Conservation (phyloP, 805 yeast species). For the Kuraishia borneana region DNA sequence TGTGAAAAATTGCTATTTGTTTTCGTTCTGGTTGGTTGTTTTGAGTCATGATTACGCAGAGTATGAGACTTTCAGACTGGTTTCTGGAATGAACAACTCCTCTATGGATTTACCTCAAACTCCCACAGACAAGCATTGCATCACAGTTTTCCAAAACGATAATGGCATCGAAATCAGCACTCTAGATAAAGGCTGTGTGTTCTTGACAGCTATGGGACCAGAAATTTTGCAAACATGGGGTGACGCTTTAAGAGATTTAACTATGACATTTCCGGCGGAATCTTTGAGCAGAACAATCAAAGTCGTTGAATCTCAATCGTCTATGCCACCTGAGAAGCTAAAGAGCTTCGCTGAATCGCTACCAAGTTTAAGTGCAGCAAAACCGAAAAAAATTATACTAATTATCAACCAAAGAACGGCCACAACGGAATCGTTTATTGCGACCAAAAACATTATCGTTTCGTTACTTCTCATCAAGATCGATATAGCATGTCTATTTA, state of each 20-base stretch:
- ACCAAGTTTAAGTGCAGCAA: slow-evolving; percentile 3
- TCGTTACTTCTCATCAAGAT: slow-evolving; percentile 17
- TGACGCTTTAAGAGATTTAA: slow-evolving; percentile 13
- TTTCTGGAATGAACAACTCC: not conserved
- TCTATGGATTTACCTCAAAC: not conserved
- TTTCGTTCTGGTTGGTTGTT: slow-evolving; percentile 12
- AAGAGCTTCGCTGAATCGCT: not conserved
- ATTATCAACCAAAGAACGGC: slow-evolving; percentile 15
- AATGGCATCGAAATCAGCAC: slow-evolving; percentile 1
- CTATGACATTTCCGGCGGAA: slow-evolving; percentile 11
- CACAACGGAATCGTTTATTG: slow-evolving; percentile 9
- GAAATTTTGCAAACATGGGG: slow-evolving; percentile 18
- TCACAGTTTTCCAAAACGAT: not conserved
- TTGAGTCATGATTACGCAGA: slow-evolving; percentile 4
- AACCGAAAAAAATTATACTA: slow-evolving; percentile 16
- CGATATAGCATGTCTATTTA: slow-evolving; percentile 8
- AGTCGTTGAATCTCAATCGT: slow-evolving; percentile 11
- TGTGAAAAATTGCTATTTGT: slow-evolving; percentile 16
- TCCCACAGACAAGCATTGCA: not conserved
- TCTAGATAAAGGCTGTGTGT: not conserved
- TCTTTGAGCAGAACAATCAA: slow-evolving; percentile 15
- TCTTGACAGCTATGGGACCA: not conserved
- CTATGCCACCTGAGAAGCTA: not conserved
- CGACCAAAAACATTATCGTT: slow-evolving; percentile 17
- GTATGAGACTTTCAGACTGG: slow-evolving; percentile 4